phyloP scores from a whole-genome alignment of 805 yeast species.

The Schwanniomyces occidentalis region DNA sequence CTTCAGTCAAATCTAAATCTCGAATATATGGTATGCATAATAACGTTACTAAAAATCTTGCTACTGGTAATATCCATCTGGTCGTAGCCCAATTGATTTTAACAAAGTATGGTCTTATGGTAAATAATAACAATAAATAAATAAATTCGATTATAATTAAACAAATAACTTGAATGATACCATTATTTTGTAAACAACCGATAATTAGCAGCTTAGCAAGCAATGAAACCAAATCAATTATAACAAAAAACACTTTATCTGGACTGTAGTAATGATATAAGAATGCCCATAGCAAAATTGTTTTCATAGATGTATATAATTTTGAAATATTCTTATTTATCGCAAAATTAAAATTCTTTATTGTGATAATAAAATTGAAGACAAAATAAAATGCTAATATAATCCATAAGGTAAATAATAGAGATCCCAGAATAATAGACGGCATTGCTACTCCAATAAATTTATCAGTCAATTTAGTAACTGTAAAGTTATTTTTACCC shows the following conservation, averaged over 20 bases:
- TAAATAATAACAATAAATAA: conserved; percentile 21
- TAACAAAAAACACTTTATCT: conserved; percentile 35
- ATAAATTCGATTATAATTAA: conserved; percentile 37
- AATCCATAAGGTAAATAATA: conserved; percentile 28
- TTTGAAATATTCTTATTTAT: conserved; percentile 22
- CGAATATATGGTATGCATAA: conserved; percentile 46
- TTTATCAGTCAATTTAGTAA: too few species aligned
- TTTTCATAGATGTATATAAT: conserved; percentile 49
- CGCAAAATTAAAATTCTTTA: conserved; percentile 16
- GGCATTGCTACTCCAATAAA: too few species aligned
- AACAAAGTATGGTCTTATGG: conserved; percentile 29
- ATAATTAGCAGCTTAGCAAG: conserved; percentile 41
- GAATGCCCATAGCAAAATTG: conserved; percentile 48
- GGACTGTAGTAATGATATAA: conserved; percentile 48
- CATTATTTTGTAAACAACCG: conserved; percentile 45
- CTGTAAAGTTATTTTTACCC: too few species aligned
- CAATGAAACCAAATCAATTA: conserved; percentile 33
- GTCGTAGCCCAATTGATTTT: conserved; percentile 27
- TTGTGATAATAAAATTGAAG: conserved; percentile 26
- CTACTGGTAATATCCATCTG: conserved; percentile 34
- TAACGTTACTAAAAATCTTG: conserved; percentile 39
- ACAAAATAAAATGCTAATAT: conserved; percentile 19
- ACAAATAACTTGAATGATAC: conserved; percentile 44
- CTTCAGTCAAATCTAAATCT: conserved; percentile 35
- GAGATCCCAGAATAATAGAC: conserved; percentile 30